Evolutionary conservation across 345 rosid species (phyloP), one percentile per base, ranked within the genome.

Genomic region (Excoecaria cochinchinensis): DNA sequence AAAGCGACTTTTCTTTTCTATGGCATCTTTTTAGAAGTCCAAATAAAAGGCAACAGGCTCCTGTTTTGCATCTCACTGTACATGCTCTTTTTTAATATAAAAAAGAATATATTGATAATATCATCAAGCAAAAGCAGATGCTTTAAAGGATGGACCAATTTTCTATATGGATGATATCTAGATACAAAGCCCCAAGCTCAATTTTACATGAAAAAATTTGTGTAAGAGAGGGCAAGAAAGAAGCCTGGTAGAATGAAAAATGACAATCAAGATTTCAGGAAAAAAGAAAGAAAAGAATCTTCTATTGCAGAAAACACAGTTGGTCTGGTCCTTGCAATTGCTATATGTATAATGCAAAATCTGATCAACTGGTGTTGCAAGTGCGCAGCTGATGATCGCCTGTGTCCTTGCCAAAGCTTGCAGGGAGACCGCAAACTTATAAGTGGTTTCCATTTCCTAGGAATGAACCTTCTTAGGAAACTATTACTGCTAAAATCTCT

Each of bases 111-210:
- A 21, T 13, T 58, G 4, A 12, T 40, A 3, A 57, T 67, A 6
- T 13, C 65, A 48, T 5, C n/a, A 44, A 59, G 15, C 51, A 17
- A 68, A 44, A 40, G 42, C 39, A 50, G 46, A 42, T 72, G 13
- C 50, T 40, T 44, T 67, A 0, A 47, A 47, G 57, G 48, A 57
- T 53, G 67, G 24, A 70, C n/a, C 53, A 17, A 53, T 62, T 79
- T 75, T 69, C 77, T 69, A 76, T 74, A 62, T 73, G 58, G 44
- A 79, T 42, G 38, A 61, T 59, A 82, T 66, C 77, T 77, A 79
- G 71, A 85, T 79, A 85, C 83, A 79, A 63, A 81, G 82, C 75
- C 71, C 75, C 44, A 72, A 64, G 67, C 83, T 80, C 83, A 83
- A 81, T 63, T 79, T 62, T 69, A 83, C 79, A 80, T 42, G 50